These are phyloP conservation scores for Hypomyces rosellus DNA, from an alignment of 2,329 filamentous ascomycete genomes.

Conservation along the genomic window DNA sequence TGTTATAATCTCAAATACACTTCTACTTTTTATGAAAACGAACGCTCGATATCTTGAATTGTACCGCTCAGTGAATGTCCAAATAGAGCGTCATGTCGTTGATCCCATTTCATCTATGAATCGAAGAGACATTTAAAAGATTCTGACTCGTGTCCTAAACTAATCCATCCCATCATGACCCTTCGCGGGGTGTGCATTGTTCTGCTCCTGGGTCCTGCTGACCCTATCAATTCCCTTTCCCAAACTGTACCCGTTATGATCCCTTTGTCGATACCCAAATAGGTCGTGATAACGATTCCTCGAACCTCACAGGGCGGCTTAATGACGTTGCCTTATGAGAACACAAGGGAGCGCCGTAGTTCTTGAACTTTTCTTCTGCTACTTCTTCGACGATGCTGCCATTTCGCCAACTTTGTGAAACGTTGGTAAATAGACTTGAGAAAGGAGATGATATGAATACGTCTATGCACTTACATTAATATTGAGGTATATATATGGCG, in stretches of 20 bases:
- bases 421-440: not conserved
- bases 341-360: not conserved
- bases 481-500: constrained; percentile 3
- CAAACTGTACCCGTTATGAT: too few relatives aligned
- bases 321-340: not conserved
- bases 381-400: constrained; percentile 12
- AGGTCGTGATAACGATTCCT: not conserved
- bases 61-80: not conserved
- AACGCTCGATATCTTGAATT: not conserved
- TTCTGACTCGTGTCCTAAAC: constrained; percentile 19
- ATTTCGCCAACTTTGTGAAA: constrained; percentile 3
- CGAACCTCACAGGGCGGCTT: too few relatives aligned
- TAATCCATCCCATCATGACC: constrained; percentile 5
- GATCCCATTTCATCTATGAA: constrained; percentile 30
- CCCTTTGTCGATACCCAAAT: not conserved
- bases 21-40: too few relatives aligned
- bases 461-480: constrained; percentile 5
- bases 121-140: constrained; percentile 29
- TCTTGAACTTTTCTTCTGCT: too few relatives aligned
- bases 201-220: too few relatives aligned
- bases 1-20: too few relatives aligned
- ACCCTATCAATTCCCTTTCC: not conserved
- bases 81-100: constrained; percentile 19
- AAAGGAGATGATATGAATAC: not conserved
- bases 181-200: not conserved